Conservation (phyloP, 495 filamentous ascomycete genomes). For the Neurospora terricola region DNA sequence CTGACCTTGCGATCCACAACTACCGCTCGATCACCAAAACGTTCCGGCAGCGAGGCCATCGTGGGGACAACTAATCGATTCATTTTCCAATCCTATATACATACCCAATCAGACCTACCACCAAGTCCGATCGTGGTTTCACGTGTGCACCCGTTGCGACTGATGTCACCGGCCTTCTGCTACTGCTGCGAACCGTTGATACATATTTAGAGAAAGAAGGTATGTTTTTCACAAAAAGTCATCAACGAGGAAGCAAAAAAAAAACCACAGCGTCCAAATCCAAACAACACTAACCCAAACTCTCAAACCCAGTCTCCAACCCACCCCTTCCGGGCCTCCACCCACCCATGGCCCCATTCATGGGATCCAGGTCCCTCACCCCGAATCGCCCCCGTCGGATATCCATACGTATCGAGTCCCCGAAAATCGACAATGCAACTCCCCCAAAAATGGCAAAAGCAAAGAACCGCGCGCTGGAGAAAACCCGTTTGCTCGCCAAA, state of each 20-base stretch:
- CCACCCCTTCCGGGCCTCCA: background rate
- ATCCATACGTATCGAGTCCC: background rate
- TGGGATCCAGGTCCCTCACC: background rate
- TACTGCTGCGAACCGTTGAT: background rate
- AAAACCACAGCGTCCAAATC: background rate
- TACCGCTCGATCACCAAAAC: background rate
- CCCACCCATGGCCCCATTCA: background rate
- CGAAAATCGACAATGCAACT: background rate
- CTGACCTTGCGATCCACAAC: background rate
- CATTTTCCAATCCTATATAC: background rate
- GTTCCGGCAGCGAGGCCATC: background rate
- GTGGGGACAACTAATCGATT: background rate
- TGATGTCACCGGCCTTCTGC: background rate
- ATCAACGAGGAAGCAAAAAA: background rate
- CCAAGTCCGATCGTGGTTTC: background rate
- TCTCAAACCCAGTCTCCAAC: background rate
- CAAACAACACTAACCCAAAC: background rate
- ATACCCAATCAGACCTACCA: background rate
- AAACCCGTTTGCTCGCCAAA: background rate
- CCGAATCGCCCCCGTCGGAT: background rate
- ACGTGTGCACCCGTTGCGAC: background rate
- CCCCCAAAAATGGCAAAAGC: background rate
- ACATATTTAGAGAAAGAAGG: background rate
- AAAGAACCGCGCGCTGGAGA: background rate
- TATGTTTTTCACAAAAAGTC: background rate